Evolutionary conservation across 805 yeast species (phyloP), one percentile per base, ranked within the genome.

Genomic region (Metschnikowia noctiluminum): DNA sequence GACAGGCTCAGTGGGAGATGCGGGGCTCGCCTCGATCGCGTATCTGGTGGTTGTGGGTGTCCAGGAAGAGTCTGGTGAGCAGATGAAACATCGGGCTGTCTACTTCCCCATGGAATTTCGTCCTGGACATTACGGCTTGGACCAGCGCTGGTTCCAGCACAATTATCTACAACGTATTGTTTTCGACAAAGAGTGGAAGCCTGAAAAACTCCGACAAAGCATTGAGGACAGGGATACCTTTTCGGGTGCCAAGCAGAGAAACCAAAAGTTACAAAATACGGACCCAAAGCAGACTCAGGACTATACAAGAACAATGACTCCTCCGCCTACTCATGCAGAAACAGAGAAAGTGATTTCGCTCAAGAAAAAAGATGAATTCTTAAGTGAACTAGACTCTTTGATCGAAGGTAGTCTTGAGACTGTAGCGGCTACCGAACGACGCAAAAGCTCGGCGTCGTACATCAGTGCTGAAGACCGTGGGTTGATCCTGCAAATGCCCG

Each of bases 1-100:
- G 76, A 68, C 76, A 0, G 74, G 75, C 0, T 57, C 66, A 1
- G 61, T 62, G 4, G 62, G 74, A 32, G 76, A 72, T 37, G 73
- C 65, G 42, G 77, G 76, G 1, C 60, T 62, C 48, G 56, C 70
- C 1, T 68, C 74, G 45, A 65, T 73, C 8, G 60, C 60, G 34
- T 72, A 73, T 56, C 63, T 66, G 52, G 52, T 72, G 41, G 61
- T 70, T 9, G 62, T 72, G 15, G 74, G 74, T 3, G 53, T 69
- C 14, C 60, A 57, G 53, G 59, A 59, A 26, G 56, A 56, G n/a
- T 36, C 46, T 10, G 36, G 31, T 7, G 45, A 51, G 31, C 42
- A 42, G 6, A 50, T 61, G 51, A 51, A 40, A 2, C 60, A 56
- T 32, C 52, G 60, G 3, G 57, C 69, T 1, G 54, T 70, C 2